phyloP scores from a whole-genome alignment of 495 filamentous ascomycete genomes.

The Penicillium cinerascens region DNA sequence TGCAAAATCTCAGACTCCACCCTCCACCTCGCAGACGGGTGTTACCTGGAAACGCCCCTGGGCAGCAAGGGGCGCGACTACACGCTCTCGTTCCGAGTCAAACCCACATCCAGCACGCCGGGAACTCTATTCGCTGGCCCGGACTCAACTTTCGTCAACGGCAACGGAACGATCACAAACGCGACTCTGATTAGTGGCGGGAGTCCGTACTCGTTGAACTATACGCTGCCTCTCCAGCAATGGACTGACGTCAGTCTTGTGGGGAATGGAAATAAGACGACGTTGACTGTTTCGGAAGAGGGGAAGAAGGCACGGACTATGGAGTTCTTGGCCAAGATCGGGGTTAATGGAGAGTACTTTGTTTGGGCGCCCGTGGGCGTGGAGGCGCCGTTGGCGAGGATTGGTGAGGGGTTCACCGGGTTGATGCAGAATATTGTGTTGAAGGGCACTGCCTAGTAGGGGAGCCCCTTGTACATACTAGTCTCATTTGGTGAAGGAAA shows the following conservation, averaged over 20 bases:
- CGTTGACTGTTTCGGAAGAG: slow-evolving; percentile 26
- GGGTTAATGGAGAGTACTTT: slow-evolving; percentile 38
- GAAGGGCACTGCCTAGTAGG: not conserved
- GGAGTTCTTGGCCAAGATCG: slow-evolving; percentile 42
- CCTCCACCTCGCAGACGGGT: slow-evolving; percentile 24
- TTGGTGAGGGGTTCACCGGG: slow-evolving; percentile 37
- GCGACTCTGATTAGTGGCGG: slow-evolving; percentile 46
- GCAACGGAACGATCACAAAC: slow-evolving; percentile 33
- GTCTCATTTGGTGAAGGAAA: not conserved
- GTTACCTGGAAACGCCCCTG: slow-evolving; percentile 40
- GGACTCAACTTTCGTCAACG: slow-evolving; percentile 43
- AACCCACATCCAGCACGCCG: slow-evolving; percentile 24
- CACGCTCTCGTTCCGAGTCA: slow-evolving; percentile 41
- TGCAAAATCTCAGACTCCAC: slow-evolving; percentile 23
- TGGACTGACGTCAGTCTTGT: slow-evolving; percentile 42
- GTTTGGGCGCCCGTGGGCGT: slow-evolving; percentile 46
- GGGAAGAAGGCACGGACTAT: slow-evolving; percentile 11
- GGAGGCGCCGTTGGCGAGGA: slow-evolving; percentile 42
- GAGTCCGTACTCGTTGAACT: slow-evolving; percentile 43
- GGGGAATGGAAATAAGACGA: slow-evolving; percentile 39
- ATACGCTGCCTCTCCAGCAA: slow-evolving; percentile 34
- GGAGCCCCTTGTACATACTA: not conserved
- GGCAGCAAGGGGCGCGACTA: slow-evolving; percentile 49
- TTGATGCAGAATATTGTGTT: slow-evolving; percentile 21
- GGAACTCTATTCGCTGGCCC: slow-evolving; percentile 38